These are phyloP conservation scores for Fomitopsis schrenkii DNA, from an alignment of 1,284 basidiomycete species.

Conservation along the genomic window DNA sequence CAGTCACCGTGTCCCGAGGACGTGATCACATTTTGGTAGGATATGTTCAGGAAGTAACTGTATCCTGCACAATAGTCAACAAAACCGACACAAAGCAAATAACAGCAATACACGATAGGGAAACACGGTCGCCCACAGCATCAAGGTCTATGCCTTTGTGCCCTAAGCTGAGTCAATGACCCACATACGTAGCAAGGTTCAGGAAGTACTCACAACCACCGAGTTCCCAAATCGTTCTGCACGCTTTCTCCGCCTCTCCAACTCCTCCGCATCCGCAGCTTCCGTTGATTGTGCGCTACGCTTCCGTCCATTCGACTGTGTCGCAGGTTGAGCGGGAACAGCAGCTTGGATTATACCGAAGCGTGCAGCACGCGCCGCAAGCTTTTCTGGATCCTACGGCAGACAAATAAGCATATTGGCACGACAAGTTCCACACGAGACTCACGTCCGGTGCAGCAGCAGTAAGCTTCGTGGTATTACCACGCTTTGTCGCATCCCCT, in stretches of 20 bases:
- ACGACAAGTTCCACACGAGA: slow-evolving; percentile 4
- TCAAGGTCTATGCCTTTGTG: too few species aligned
- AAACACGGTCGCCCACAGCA: too few species aligned
- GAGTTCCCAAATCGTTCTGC: slow-evolving; percentile 54
- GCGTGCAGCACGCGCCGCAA: slow-evolving; percentile 42
- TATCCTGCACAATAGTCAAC: too few species aligned
- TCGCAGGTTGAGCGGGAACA: slow-evolving; percentile 1
- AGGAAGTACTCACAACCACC: slow-evolving; percentile 8
- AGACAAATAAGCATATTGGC: neutral
- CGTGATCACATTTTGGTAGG: too few species aligned
- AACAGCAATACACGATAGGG: too few species aligned
- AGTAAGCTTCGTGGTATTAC: slow-evolving; percentile 7
- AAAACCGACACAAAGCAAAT: too few species aligned
- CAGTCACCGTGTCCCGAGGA: too few species aligned
- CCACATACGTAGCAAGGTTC: too few species aligned
- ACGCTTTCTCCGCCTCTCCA: slow-evolving; percentile 53
- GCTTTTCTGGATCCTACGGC: slow-evolving; percentile 43
- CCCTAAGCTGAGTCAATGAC: too few species aligned
- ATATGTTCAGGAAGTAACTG: too few species aligned
- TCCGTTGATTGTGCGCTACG: slow-evolving; percentile 36
- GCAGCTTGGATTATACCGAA: slow-evolving; percentile 37
- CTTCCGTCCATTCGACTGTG: slow-evolving; percentile 31
- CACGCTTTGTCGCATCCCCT: neutral
- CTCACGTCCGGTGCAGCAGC: slow-evolving; percentile 23
- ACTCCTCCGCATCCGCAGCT: slow-evolving; percentile 51